Percentiles rank a stretch among this genome's conserved stretches.
Conservation (phyloP, 805 yeast genomes). For the Clavispora vitiphila region DNA sequence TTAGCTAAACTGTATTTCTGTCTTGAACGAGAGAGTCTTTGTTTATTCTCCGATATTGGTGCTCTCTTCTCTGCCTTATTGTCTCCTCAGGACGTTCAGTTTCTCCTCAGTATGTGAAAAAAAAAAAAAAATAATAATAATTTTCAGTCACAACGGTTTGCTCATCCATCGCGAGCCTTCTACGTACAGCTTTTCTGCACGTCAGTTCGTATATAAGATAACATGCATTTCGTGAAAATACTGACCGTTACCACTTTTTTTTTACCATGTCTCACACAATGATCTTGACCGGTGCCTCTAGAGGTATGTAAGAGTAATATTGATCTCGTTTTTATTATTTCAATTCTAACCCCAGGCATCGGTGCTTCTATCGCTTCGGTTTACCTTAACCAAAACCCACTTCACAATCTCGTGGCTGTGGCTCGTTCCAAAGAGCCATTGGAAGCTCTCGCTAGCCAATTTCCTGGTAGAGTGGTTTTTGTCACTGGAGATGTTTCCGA, state of each 20-base stretch:
- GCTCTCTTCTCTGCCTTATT: too few relatives aligned
- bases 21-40: too few relatives aligned
- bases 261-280: slow-evolving; percentile 15
- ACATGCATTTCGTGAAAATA: too few relatives aligned
- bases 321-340: slow-evolving; percentile 13
- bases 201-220: too few relatives aligned
- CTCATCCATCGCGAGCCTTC: too few relatives aligned
- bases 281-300: slow-evolving; percentile 19
- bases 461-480: slow-evolving; percentile 47
- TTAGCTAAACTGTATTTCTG: too few relatives aligned
- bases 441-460: slow-evolving; percentile 35
- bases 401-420: slow-evolving; percentile 54
- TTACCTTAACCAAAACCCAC: slow-evolving; percentile 34
- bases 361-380: slow-evolving; percentile 69
- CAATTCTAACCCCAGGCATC: slow-evolving; percentile 58
- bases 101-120: too few relatives aligned
- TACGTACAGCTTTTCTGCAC: too few relatives aligned
- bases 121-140: too few relatives aligned
- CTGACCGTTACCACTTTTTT: neutral
- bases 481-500: slow-evolving; percentile 61
- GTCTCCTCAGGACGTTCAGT: too few relatives aligned
- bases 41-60: too few relatives aligned
- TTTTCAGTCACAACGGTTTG: too few relatives aligned
- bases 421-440: slow-evolving; percentile 60
- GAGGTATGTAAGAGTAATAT: slow-evolving; percentile 11